Conservation (phyloP, 768 basidiomycete species). For the Lactarius pseudohatsudake region DNA sequence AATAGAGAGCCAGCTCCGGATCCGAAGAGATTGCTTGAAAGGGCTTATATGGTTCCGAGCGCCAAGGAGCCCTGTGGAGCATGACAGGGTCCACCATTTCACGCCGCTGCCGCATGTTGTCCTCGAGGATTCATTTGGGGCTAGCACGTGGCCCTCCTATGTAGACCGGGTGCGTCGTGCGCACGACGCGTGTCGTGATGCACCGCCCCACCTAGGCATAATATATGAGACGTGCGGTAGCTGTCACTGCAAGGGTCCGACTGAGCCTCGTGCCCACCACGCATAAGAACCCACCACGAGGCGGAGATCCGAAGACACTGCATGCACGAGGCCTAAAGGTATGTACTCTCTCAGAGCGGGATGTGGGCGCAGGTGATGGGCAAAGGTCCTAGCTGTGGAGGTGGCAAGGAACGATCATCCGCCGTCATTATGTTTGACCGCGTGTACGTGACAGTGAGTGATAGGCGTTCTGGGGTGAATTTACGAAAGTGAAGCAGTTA, state of each 20-base stretch:
- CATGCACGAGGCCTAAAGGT: background rate
- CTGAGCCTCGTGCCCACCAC: background rate
- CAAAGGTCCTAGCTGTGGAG: background rate
- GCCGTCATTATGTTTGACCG: background rate
- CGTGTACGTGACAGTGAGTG: background rate
- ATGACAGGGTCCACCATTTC: background rate
- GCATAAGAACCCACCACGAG: background rate
- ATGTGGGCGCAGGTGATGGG: background rate
- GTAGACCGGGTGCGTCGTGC: background rate
- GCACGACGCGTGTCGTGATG: background rate
- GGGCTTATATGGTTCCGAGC: background rate
- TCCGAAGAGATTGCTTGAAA: background rate
- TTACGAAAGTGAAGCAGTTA: background rate
- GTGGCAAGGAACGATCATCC: background rate
- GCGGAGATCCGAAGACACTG: background rate
- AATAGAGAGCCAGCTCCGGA: background rate
- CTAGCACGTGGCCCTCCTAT: background rate
- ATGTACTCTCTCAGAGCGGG: background rate
- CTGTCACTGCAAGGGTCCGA: background rate
- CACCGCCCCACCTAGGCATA: background rate
- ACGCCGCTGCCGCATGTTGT: background rate
- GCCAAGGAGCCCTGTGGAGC: background rate
- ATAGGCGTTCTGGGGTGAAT: background rate
- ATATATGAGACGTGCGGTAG: background rate
- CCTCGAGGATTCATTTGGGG: conserved; percentile 14